Percentiles rank a stretch among this genome's conserved stretches.
Conservation (phyloP, 2,329 filamentous ascomycete genomes). For the Fusarium citri region DNA sequence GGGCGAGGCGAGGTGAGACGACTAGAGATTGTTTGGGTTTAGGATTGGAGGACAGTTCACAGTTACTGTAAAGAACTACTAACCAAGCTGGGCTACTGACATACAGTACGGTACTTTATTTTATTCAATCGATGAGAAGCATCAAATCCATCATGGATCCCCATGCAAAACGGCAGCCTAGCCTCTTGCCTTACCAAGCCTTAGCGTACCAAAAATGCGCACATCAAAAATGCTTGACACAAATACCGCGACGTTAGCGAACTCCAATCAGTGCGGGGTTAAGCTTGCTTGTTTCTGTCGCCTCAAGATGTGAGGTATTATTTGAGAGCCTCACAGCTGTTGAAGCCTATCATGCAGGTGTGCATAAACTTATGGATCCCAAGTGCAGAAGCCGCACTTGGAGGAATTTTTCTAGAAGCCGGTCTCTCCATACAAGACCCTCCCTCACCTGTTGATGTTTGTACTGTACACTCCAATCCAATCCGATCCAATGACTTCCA, state of each 20-base stretch:
- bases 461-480: slow-evolving; percentile 6
- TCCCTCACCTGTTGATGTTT: not conserved
- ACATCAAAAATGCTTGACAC: slow-evolving; percentile 23
- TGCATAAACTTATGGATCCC: slow-evolving; percentile 26
- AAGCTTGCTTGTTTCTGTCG: slow-evolving; percentile 27
- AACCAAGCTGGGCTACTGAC: not conserved
- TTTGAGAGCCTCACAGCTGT: slow-evolving; percentile 25
- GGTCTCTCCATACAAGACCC: slow-evolving; percentile 29
- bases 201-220: slow-evolving; percentile 23
- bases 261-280: not conserved
- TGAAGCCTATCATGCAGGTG: slow-evolving; percentile 30
- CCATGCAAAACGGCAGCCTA: slow-evolving; percentile 32
- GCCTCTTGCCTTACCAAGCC: slow-evolving; percentile 5
- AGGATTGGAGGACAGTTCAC: slow-evolving; percentile 14
- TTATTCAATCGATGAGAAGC: slow-evolving; percentile 10
- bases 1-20: slow-evolving; percentile 25
- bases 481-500: slow-evolving; percentile 6
- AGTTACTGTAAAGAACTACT: not conserved
- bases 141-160: slow-evolving; percentile 4
- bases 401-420: slow-evolving; percentile 47
- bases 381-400: slow-evolving; percentile 26
- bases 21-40: not conserved
- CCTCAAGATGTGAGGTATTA: slow-evolving; percentile 14
- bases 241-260: slow-evolving; percentile 14
- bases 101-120: not conserved